Base-by-base conservation (phyloP, 495 filamentous ascomycete species). In the Aspergillus saccharolyticus region DNA sequence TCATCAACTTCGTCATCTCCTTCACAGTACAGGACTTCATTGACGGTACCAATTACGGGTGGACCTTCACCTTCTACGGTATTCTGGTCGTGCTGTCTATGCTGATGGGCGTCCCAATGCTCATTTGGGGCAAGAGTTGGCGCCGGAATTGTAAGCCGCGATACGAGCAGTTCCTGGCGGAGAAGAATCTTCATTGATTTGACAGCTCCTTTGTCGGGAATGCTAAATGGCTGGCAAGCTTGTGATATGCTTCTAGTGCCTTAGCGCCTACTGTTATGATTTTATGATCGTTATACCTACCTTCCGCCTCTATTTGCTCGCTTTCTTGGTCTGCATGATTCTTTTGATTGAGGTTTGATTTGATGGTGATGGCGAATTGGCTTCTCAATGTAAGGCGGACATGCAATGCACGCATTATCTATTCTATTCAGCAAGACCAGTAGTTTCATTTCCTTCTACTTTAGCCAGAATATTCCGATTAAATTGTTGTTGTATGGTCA, bases 21-120 rank as follows among this genome's bases (percentile, higher is more conserved):
- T 69, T 64, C 46, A 65, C 66, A 1, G 68, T 71, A n/a, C 66
- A 71, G 52, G 57, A 65, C 4, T 71, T 71, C 45, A 71, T 71
- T 44, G 54, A 68, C 6, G 61, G 59, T 15, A 67, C 68, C 1
- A 65, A 65, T 16, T 71, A 68, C 42, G 68, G 68, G 17, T 66
- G 68, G 62, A 49, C 66, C 9, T 68, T 71, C 50, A 71, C 68
- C 8, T 71, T 51, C 49, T 71, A 58, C 25, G 66, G 68, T 0
- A 63, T 65, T 5, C 42, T 66, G 25, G 68, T 69, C 19, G 44
- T 65, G 10, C 22, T 62, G 6, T 65, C 64, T 14, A 59, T 66
- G 43, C 33, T 51, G 3, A 53, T 65, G 54, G 64, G 60, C 6
- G 56, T 51, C 17, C 63, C 63, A 2, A 68, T 68, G 60, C 56